These are phyloP conservation scores for Hypoxylon cercidicola DNA, from an alignment of 495 filamentous ascomycete species.

Conservation along the genomic window DNA sequence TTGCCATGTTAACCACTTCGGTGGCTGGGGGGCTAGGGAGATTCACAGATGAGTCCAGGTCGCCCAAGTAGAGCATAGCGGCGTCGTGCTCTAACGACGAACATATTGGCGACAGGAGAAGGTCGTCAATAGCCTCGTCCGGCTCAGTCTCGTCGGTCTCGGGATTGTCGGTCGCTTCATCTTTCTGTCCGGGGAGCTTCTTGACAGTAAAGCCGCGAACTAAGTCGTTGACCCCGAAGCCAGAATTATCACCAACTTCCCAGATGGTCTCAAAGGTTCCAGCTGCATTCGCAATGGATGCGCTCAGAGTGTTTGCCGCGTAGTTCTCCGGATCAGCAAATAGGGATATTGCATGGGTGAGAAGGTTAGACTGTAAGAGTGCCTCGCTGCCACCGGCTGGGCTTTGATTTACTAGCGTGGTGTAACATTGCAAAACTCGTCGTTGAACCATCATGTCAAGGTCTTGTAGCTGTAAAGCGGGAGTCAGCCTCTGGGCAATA, in stretches of 20 bases:
- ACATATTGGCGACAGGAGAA: constrained; percentile 78
- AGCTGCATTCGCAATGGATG: constrained; percentile 91
- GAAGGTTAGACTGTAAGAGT: constrained; percentile 88
- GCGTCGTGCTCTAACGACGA: constrained; percentile 91
- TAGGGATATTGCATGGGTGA: constrained; percentile 89
- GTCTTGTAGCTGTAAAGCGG: constrained; percentile 90
- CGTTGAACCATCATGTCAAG: constrained; percentile 92
- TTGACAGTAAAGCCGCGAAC: constrained; percentile 79
- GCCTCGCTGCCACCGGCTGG: constrained; percentile 82
- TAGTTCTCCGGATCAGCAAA: constrained; percentile 94
- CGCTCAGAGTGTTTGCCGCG: constrained; percentile 83
- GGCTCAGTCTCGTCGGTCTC: constrained; percentile 71
- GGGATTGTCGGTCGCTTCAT: constrained; percentile 63
- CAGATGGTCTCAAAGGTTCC: constrained; percentile 91
- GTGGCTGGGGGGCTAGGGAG: constrained; percentile 87
- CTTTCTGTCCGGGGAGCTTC: constrained; percentile 75
- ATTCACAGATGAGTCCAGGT: constrained; percentile 49
- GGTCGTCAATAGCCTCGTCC: constrained; percentile 76
- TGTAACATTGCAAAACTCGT: constrained; percentile 93
- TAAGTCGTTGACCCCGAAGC: constrained; percentile 90
- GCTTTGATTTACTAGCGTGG: constrained; percentile 86
- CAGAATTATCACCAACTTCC: constrained; percentile 94
- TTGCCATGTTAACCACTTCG: constrained; percentile 92
- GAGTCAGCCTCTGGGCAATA: constrained; percentile 81
- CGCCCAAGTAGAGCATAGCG: constrained; percentile 77